Evolutionary conservation across 352 stramenopile species (phyloP), one percentile per base, ranked within the genome.

Genomic region (Globisporangium mamillatum): DNA sequence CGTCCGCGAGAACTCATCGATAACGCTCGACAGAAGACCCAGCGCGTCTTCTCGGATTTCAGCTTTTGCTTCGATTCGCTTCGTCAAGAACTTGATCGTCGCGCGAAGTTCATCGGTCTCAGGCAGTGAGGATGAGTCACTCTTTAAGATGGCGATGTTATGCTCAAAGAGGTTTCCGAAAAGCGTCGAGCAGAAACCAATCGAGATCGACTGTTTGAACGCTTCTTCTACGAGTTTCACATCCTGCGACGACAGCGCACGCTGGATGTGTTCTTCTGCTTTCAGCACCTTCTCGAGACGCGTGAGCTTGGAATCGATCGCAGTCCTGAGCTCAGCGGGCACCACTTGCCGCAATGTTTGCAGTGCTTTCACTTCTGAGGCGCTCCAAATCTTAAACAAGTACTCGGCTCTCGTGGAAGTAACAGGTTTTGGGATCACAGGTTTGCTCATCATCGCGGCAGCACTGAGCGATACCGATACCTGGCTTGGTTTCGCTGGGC

Each of bases 31-130:
- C 2, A 91, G 56, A 1, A 92, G 67, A 41, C 85, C 70, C 4
- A 91, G 60, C 9, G 75, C 81, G 58, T 92, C 84, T 66, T 90
- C 72, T 27, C 84, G 79, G 18, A 90, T 77, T 64, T 92, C 84
- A 0, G 78, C 73, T 27, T 89, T 84, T 27, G 63, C 52, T 9
- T 86, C 69, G 1, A 91, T 67, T 48, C 84, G 78, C 22, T 68
- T 66, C 27, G 75, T 82, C 41, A 93, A 75, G 46, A 90, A 91
- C 22, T 81, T 73, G 64, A 91, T 78, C 6, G 72, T 70, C 20
- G 81, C 81, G n/a, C 76, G 76, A 20, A 93, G 54, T 16, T 78
- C 85, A 55, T 88, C 77, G 46, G 72, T 75, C 48, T 72, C 66
- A 4, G 61, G 52, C 16, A 18, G 14, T 55, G 29, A 52, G 5